Percentiles rank a stretch among this genome's conserved stretches.
Evolutionary conservation across 164 flowering plant species (phyloP).

Genomic region (Pachysandra terminalis): DNA sequence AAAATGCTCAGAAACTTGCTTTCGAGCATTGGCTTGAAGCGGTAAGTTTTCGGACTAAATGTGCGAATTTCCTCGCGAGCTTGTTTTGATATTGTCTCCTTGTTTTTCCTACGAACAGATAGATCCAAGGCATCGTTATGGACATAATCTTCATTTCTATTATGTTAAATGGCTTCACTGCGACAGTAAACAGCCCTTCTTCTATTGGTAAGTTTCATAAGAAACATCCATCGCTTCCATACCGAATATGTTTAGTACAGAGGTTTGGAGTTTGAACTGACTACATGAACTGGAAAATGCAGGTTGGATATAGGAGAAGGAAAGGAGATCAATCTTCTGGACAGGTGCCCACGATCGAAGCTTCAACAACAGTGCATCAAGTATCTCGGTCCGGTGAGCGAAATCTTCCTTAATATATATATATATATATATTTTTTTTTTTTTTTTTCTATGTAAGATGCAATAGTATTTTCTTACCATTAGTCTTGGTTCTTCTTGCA

Average conservation of each 20-base stretch:
- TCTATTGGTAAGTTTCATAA: slow-evolving; percentile 56
- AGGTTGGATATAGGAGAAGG: slow-evolving; percentile 86
- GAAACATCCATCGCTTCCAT: neutral
- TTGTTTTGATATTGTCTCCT: neutral
- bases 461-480: neutral
- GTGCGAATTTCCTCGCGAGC: no score
- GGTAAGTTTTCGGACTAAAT: no score
- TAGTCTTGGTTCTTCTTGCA: slow-evolving; percentile 14
- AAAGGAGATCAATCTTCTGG: slow-evolving; percentile 57
- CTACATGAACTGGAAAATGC: slow-evolving; percentile 8
- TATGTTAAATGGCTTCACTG: slow-evolving; percentile 58
- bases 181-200: slow-evolving; percentile 73
- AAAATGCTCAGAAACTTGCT: slow-evolving; percentile 65
- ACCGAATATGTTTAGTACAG: neutral
- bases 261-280: neutral
- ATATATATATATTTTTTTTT: neutral
- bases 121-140: slow-evolving; percentile 80
- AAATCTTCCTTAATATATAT: neutral
- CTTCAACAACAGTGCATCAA: slow-evolving; percentile 77
- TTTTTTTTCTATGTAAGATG: no score
- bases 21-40: slow-evolving; percentile 85
- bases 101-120: slow-evolving; percentile 39
- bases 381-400: slow-evolving; percentile 68
- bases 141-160: slow-evolving; percentile 74
- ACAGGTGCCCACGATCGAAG: slow-evolving; percentile 59